These are phyloP conservation scores for Paratinospora sagittata DNA, from an alignment of 164 flowering plant genomes.

Conservation along the genomic window DNA sequence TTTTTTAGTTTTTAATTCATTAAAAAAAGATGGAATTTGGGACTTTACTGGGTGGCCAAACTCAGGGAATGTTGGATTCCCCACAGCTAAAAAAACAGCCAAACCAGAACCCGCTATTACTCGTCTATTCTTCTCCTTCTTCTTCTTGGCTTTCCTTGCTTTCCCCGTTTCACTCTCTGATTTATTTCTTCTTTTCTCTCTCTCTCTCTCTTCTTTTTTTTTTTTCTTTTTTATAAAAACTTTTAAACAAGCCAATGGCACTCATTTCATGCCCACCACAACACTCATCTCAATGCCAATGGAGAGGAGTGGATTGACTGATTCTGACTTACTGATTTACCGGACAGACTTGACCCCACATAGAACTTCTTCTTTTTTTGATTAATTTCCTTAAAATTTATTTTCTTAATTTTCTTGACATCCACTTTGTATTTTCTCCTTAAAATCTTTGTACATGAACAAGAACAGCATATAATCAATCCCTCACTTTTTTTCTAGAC, in stretches of 20 bases:
- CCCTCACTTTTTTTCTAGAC: background rate
- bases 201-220: background rate
- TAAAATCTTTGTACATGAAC: background rate
- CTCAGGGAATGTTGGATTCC: constrained; percentile 80
- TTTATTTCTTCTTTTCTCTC: constrained; percentile 7
- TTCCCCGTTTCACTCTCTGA: no score
- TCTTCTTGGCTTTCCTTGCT: no score
- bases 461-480: background rate
- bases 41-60: constrained; percentile 54
- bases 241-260: constrained; percentile 11
- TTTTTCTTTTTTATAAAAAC: background rate
- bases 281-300: constrained; percentile 15
- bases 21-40: constrained; percentile 30
- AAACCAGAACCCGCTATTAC: constrained; percentile 9
- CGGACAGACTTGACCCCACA: constrained; percentile 1
- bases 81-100: constrained; percentile 20
- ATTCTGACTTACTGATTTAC: constrained; percentile 12
- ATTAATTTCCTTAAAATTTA: background rate
- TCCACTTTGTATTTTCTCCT: background rate
- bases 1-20: constrained; percentile 21
- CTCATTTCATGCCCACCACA: constrained; percentile 2
- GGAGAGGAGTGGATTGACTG: constrained; percentile 17
- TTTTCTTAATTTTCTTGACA: background rate
- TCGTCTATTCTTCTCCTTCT: no score
- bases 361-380: constrained; percentile 1